These are phyloP conservation scores for Rhynchospora tenuis DNA, from an alignment of 176 grass and related monocot species.

Conservation along the genomic window DNA sequence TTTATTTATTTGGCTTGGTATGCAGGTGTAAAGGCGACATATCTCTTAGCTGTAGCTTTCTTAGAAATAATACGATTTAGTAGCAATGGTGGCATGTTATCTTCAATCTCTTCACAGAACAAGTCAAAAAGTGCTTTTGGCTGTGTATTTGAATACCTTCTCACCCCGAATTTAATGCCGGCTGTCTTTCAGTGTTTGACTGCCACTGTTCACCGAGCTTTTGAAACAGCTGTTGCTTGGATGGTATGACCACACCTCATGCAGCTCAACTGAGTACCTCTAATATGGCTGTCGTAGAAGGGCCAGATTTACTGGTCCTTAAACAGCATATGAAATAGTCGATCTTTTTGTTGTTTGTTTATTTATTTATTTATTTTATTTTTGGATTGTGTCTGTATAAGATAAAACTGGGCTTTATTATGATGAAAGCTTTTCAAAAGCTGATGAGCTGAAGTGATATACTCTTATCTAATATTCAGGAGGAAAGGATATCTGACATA, in stretches of 20 bases:
- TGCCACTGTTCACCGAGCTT: constrained; percentile 83
- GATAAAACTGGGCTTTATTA: not conserved
- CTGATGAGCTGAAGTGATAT: not conserved
- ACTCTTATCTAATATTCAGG: constrained; percentile 42
- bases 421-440: not conserved
- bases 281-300: not conserved
- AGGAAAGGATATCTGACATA: constrained; percentile 87
- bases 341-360: not conserved
- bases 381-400: not conserved
- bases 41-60: constrained; percentile 94
- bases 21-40: constrained; percentile 96
- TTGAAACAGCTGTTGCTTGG: constrained; percentile 78
- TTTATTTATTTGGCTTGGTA: constrained; percentile 22
- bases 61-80: constrained; percentile 97
- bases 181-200: constrained; percentile 90
- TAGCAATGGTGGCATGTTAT: constrained; percentile 75
- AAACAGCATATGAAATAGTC: not conserved
- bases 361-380: too few relatives aligned
- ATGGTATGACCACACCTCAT: constrained; percentile 53
- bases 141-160: constrained; percentile 97
- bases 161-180: constrained; percentile 88
- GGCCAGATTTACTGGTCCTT: not conserved
- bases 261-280: not conserved
- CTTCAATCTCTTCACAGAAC: constrained; percentile 47
- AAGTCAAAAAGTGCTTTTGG: constrained; percentile 84